Evolutionary conservation across 768 basidiomycete genomes (phyloP), one percentile per base, ranked within the genome.

Genomic region (Lactarius quietus): DNA sequence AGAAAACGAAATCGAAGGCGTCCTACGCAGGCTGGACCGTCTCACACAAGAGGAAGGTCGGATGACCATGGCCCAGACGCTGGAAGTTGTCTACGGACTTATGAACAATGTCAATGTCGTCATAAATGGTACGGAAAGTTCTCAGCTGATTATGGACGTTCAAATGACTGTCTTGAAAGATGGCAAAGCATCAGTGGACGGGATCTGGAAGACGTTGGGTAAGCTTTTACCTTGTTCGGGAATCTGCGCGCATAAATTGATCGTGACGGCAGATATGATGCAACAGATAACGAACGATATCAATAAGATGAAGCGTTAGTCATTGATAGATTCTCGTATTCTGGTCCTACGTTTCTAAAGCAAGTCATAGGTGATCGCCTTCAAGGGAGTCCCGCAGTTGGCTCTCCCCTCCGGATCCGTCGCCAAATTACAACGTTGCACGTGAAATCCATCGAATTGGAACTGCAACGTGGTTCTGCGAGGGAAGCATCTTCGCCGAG

Each of bases 21-120:
- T 23, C 6, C 62, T 63, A 20, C 62, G 41, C 14, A 63, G 45
- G 56, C 28, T 63, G 26, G 56, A 63, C 23, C 45, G 45, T 26
- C 56, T 63, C 26, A 63, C 62, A 2, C 55, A 41, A 20, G 56
- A 63, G n/a, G 62, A 63, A 10, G 43, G 43, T 23, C 55, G 56
- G 26, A 38, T 54, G 35, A 51, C 45, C 2, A 45, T 26, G 3
- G 55, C 62, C 18, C 56, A 63, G 45, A 63, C 43, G 2, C 45
- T 57, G 1, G 41, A 56, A 18, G 61, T 62, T 8, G 29, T 55
- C 9, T 20, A 62, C n/a, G 31, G 41, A 17, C 53, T 62, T 26
- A n/a, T 62, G 20, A 51, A 45, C 14, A 62, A 35, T 18, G 55
- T 62, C 29, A 43, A 10, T 15, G 7, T 6, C 1, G 53, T 55